Conservation (phyloP, 371 early-diverging fungal genomes). For the Lichtheimia corymbifera region DNA sequence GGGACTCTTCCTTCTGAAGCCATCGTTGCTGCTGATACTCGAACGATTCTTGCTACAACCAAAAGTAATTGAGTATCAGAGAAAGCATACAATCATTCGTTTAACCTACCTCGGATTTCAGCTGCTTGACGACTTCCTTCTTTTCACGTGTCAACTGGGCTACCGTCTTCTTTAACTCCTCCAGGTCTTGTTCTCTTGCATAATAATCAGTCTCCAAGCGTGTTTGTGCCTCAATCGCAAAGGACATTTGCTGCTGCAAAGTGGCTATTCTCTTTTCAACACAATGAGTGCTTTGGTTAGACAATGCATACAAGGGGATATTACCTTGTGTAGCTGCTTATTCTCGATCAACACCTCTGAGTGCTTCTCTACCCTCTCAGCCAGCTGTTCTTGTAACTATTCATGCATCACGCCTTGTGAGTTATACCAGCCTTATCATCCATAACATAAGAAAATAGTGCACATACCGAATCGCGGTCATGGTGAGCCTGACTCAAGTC, state of each 20-base stretch:
- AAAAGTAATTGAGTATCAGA: not conserved
- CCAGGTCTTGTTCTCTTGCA: slow-evolving; percentile 20
- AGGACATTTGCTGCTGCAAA: not conserved
- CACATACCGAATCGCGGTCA: too few relatives aligned
- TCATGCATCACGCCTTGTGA: not conserved
- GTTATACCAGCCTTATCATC: too few relatives aligned
- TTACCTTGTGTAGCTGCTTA: slow-evolving; percentile 10
- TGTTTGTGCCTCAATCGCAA: slow-evolving; percentile 7
- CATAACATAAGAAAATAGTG: too few relatives aligned
- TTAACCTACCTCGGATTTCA: slow-evolving; percentile 20
- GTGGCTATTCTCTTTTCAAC: not conserved
- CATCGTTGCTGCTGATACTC: slow-evolving; percentile 24
- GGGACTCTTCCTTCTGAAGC: slow-evolving; percentile 23
- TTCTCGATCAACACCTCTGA: slow-evolving; percentile 4
- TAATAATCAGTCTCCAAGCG: slow-evolving; percentile 23
- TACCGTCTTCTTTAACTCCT: slow-evolving; percentile 12
- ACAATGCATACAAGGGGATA: not conserved
- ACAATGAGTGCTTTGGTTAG: not conserved
- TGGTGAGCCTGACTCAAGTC: too few relatives aligned
- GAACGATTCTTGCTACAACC: slow-evolving; percentile 9
- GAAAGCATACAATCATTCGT: not conserved
- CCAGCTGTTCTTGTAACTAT: slow-evolving; percentile 8
- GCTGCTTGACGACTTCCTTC: slow-evolving; percentile 20
- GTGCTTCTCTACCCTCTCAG: not conserved
- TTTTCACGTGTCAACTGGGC: slow-evolving; percentile 13